Evolutionary conservation across 2,329 filamentous ascomycete species (phyloP), one percentile per base, ranked within the genome.

Genomic region (Alternaria ventricosa): DNA sequence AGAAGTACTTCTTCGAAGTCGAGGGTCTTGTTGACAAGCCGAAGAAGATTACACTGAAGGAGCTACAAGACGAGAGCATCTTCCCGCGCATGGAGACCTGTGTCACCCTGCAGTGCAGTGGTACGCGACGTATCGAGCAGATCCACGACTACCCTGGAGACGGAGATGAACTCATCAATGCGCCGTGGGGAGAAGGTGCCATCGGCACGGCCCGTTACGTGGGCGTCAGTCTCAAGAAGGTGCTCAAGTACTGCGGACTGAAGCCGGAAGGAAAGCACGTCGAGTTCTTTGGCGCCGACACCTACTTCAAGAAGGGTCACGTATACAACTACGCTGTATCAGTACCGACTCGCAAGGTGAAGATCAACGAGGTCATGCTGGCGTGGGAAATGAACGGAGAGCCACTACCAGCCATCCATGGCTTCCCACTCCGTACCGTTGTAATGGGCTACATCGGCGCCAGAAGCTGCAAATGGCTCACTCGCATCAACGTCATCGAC

Each of bases 331-430:
- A 92, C 69, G 82, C 86, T 20, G 88, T 92, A 51, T 87, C 84
- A 13, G 88, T 92, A 0, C 90, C 90, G 0, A 89, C 85, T 82
- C 84, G 85, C 7, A 92, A 92, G 76, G 89, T 91, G 50, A 89
- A 88, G 67, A 79, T 83, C 9, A 86, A 90, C 66, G 88, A 92
- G 71, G 90, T 92, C 0, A 81, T 92, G 54, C 82, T 92, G 0
- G 87, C 87, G 0, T 92, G 89, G 88, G 87, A 91, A 71, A 92
- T 92, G 90, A 92, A 92, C 66, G 89, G 87, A 6, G 81, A 90
- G 64, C 83, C 84, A 0, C 80, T 92, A 0, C 90, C 89, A 0
- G 84, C 82, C 11, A 90, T 91, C 62, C 90, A 92, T 63, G 90
- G 90, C 0, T 89, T 83, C 23, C 90, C 90, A 0, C 79, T 92